Conservation (phyloP, 169 alveolate species). For the Cystoisospora suis region DNA sequence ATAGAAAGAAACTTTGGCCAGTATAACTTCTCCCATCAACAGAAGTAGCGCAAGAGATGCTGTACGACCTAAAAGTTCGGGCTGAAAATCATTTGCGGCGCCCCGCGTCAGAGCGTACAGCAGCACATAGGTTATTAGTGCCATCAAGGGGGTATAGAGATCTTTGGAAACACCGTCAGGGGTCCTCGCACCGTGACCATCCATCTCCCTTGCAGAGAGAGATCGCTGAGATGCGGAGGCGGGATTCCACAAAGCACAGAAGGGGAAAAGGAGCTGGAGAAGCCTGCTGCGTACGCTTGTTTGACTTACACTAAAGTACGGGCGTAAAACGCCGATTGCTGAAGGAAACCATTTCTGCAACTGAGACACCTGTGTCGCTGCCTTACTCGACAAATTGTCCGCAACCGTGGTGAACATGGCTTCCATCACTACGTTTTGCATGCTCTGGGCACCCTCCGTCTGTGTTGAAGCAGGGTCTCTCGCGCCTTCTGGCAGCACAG, state of each 20-base stretch:
- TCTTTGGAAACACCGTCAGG: neutral
- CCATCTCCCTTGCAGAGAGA: neutral
- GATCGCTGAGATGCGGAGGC: neutral
- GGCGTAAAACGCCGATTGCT: constrained; percentile 26
- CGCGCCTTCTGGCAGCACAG: neutral
- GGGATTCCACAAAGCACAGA: neutral
- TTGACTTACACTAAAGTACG: constrained; percentile 50
- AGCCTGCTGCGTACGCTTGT: constrained; percentile 32
- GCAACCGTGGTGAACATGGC: neutral
- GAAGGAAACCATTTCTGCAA: constrained; percentile 35
- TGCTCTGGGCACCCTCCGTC: neutral
- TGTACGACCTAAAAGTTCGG: constrained; percentile 44
- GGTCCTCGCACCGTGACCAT: neutral
- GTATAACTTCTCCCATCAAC: constrained; percentile 21
- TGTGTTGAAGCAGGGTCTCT: neutral
- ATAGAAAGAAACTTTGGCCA: constrained; percentile 10
- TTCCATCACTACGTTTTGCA: neutral
- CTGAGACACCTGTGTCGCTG: constrained; percentile 11
- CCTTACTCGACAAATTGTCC: constrained; percentile 9
- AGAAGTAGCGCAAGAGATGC: constrained; percentile 22
- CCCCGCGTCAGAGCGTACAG: constrained; percentile 21
- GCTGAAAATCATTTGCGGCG: constrained; percentile 21
- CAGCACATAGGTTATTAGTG: constrained; percentile 40
- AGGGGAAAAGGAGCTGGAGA: constrained; percentile 37
- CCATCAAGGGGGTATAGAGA: constrained; percentile 50